Base-by-base conservation (phyloP, 352 stramenopile species). In the Pythium dissimile region DNA sequence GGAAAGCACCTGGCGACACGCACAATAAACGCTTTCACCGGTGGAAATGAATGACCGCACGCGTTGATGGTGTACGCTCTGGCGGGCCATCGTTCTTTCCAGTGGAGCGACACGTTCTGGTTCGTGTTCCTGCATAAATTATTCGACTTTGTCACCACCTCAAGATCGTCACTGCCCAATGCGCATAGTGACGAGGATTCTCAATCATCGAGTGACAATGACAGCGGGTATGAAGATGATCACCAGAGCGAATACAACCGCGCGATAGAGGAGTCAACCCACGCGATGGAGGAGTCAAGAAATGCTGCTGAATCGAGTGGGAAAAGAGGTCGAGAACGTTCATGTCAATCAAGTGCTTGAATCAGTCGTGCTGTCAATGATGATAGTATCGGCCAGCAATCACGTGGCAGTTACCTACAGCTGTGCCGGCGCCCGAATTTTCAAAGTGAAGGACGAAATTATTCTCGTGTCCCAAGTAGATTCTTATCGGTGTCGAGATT, bases 41-140 rank as follows among this genome's bases (percentile, higher is more conserved):
- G 44, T 26, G 44, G 6, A 24, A 20, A 35, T 15, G 44, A 51
- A 27, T 51, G 44, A 27, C 27, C 44, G 16, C 44, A 51, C 27
- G 15, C 26, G 11, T 3, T 51, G 7, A 51, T 51, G 44, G 44
- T 38, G 15, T 38, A 39, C 23, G 44, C 44, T 6, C 37, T 55
- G 26, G 18, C 34, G 4, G 48, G 48, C 2, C 16, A 46, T 26
- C 48, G 48, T 2, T 55, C 48, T 2, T 55, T 55, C 15, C 2
- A n/a, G 9, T 46, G 26, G 2, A 49, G 42, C 13, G 42, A 49
- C 42, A 49, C 42, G 6, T 49, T 49, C 13, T 52, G 44, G 44
- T 52, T 39, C 12, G 44, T 52, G 44, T 52, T 52, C 27, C 44
- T 28, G 5, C 44, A 39, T 28, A 52, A 52, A 21, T 16, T 52